phyloP scores from a whole-genome alignment of 2,329 filamentous ascomycete species.

The Penicillium sp. region DNA sequence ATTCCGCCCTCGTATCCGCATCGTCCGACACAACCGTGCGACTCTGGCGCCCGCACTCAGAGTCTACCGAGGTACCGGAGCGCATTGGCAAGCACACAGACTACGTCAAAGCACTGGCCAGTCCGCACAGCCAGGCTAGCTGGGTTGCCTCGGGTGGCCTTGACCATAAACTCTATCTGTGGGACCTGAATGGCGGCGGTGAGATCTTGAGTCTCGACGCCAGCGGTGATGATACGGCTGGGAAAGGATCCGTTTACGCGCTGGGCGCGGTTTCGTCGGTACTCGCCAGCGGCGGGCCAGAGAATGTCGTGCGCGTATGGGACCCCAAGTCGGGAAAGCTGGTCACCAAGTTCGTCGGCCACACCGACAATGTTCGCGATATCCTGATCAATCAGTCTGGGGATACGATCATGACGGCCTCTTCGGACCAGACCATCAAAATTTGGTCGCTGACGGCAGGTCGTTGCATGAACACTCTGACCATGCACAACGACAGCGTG shows the following conservation, averaged over 20 bases:
- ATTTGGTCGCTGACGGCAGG: constrained; percentile 95
- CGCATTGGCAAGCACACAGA: constrained; percentile 91
- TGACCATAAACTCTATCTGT: constrained; percentile 85
- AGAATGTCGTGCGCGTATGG: constrained; percentile 89
- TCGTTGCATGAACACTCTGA: constrained; percentile 94
- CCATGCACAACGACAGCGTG: constrained; percentile 97
- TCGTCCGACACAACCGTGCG: constrained; percentile 94
- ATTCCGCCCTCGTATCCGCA: constrained; percentile 75
- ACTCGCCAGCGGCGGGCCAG: constrained; percentile 86
- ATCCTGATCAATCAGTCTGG: constrained; percentile 85
- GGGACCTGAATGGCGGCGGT: constrained; percentile 85
- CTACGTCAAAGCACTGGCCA: constrained; percentile 91
- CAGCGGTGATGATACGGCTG: constrained; percentile 68
- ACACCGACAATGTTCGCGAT: constrained; percentile 89
- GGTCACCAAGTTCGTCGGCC: constrained; percentile 93
- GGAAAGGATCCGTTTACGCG: constrained; percentile 95
- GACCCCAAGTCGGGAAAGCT: constrained; percentile 82
- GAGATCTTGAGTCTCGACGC: constrained; percentile 78
- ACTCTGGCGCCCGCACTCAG: constrained; percentile 74
- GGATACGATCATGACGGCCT: constrained; percentile 88
- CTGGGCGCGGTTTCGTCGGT: constrained; percentile 74
- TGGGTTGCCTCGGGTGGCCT: constrained; percentile 95
- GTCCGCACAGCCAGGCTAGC: constrained; percentile 63
- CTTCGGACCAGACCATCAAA: constrained; percentile 95
- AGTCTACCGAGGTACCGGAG: constrained; percentile 60